Conservation (phyloP, 2,329 filamentous ascomycete species). For the Dactylellina sp. region DNA sequence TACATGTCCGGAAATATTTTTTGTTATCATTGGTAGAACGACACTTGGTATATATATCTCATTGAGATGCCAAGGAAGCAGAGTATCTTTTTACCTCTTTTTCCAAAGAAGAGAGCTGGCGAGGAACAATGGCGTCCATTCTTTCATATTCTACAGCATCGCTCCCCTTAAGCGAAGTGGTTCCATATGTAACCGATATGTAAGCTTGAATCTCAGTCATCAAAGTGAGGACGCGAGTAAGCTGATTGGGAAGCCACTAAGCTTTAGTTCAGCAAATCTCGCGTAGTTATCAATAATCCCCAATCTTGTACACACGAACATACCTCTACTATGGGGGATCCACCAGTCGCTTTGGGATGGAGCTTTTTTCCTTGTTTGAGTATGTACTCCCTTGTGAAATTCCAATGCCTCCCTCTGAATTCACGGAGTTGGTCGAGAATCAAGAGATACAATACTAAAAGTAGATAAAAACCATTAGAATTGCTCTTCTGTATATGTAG, state of each 20-base stretch:
- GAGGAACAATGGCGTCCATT: slow-evolving; percentile 75
- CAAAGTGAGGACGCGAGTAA: slow-evolving; percentile 77
- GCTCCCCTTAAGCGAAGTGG: slow-evolving; percentile 23
- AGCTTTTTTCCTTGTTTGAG: slow-evolving; percentile 74
- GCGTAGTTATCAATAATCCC: background rate
- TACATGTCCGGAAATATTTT: too few species aligned
- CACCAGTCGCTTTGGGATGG: slow-evolving; percentile 82
- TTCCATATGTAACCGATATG: slow-evolving; percentile 64
- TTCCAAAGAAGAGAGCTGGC: slow-evolving; percentile 74
- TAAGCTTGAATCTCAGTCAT: slow-evolving; percentile 73
- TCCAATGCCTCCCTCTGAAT: slow-evolving; percentile 87
- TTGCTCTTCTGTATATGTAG: too few species aligned
- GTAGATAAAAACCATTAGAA: too few species aligned
- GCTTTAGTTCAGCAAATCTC: slow-evolving; percentile 12
- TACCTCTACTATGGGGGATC: slow-evolving; percentile 80
- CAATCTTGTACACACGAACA: slow-evolving; percentile 55
- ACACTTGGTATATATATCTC: background rate
- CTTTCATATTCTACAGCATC: slow-evolving; percentile 65
- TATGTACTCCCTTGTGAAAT: slow-evolving; percentile 85
- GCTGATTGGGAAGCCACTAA: slow-evolving; percentile 82
- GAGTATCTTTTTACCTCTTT: slow-evolving; percentile 84
- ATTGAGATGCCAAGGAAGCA: slow-evolving; percentile 60
- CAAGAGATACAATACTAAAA: slow-evolving; percentile 70
- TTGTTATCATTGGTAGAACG: too few species aligned
- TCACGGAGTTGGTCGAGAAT: slow-evolving; percentile 80